Base-by-base conservation (phyloP, 768 basidiomycete species). In the Termitomyces sp. region DNA sequence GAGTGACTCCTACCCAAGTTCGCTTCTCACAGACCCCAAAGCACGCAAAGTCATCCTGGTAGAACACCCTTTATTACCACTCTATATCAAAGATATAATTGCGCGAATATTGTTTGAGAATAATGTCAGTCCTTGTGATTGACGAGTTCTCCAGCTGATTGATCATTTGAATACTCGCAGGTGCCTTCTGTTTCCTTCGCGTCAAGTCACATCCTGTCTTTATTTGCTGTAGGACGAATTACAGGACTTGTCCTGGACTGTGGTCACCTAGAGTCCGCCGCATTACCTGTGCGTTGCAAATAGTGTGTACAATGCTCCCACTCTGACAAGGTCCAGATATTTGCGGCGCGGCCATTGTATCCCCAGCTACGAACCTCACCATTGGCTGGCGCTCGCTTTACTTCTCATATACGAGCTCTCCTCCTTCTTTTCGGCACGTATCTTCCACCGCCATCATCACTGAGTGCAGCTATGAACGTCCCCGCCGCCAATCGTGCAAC, bases 101-200 rank as follows among this genome's bases (percentile, higher is more conserved):
- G 92, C 94, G 0, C 84, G 86, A 56, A 86, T 92, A 45, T 76
- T 98, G 20, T 98, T 98, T 70, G 90, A 92, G 63, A 97, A 96
- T 69, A 92, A 95, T 78, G 95, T 92, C 63, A 61, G 76, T 66
- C 52, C 62, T 52, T 39, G 1, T 38, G 20, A 20, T 45, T 24
- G 38, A 15, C 35, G 15, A 18, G 24, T 18, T 33, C 40, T 9
- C 20, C 16, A 20, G 39, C 24, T 44, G 12, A 39, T 32, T 51
- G 18, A 40, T 33, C 54, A 33, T 53, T 62, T 16, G 36, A 48
- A 2, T 42, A 57, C 40, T 45, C 53, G 20, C 70, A 97, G 94
- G 91, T 97, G 33, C 96, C 95, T 7, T 94, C 93, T 7, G 82
- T 99, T 65, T 96, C 94, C 2, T 99, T 98, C 74, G 90, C 92